Percentiles rank a stretch among this genome's conserved stretches.
Evolutionary conservation across 148 eudicot species (phyloP).

Genomic region (Polygonum aviculare): DNA sequence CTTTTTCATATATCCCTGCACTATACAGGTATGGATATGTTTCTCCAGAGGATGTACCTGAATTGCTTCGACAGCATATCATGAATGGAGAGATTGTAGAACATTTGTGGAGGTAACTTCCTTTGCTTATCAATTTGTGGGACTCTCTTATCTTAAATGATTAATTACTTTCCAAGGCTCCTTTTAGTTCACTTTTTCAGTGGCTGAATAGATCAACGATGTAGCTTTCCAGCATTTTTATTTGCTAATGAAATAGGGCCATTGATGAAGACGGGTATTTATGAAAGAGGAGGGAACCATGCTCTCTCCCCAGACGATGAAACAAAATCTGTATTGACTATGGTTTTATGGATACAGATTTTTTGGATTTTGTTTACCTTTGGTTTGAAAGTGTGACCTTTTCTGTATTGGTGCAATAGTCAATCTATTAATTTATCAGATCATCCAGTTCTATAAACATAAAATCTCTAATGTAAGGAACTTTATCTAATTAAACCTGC

Average conservation of each 20-base stretch:
- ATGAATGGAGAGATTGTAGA: conserved; percentile 84
- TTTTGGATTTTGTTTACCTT: background rate
- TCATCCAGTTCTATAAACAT: background rate
- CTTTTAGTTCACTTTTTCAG: background rate
- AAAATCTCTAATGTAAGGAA: background rate
- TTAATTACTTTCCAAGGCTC: background rate
- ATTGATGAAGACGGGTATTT: background rate
- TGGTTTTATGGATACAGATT: background rate
- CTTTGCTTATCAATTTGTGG: background rate
- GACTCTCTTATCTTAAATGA: background rate
- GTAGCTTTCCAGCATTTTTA: background rate
- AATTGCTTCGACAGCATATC: conserved; percentile 76
- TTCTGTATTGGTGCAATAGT: background rate
- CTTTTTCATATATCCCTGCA: conserved; percentile 16
- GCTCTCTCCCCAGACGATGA: background rate
- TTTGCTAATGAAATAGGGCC: background rate
- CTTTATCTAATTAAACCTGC: background rate
- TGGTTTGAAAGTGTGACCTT: background rate
- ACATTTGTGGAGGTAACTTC: conserved; percentile 73
- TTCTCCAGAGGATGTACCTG: conserved; percentile 78
- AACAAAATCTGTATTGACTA: background rate
- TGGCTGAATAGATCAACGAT: background rate
- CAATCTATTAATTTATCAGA: background rate
- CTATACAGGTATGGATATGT: conserved; percentile 79
- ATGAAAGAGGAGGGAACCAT: background rate